Conservation (phyloP, 2,329 filamentous ascomycete genomes). For the Colletotrichum tropicicola region DNA sequence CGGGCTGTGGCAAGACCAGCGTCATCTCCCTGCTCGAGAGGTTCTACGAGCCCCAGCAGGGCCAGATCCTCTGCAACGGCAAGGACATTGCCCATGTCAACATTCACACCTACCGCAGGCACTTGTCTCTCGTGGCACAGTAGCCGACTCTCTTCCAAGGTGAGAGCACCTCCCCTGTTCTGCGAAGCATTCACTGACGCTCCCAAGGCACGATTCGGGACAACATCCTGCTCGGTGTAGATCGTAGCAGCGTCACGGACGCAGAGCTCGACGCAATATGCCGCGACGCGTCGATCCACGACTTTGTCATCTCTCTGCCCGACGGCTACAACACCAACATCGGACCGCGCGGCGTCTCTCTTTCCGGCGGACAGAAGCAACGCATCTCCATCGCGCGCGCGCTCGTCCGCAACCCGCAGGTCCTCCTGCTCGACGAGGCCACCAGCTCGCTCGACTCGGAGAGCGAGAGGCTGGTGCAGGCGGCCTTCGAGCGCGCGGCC, state of each 20-base stretch:
- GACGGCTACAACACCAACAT: constrained; percentile 58
- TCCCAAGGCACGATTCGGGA: constrained; percentile 59
- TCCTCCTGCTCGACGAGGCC: constrained; percentile 67
- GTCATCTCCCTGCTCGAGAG: constrained; percentile 62
- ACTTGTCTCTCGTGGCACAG: constrained; percentile 59
- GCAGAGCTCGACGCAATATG: constrained; percentile 39
- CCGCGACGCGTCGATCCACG: constrained; percentile 61
- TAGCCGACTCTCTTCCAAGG: constrained; percentile 61
- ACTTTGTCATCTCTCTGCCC: constrained; percentile 60
- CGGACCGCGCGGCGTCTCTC: constrained; percentile 64
- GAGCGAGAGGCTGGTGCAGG: constrained; percentile 62
- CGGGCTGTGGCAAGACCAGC: constrained; percentile 60
- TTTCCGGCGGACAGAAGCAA: constrained; percentile 66
- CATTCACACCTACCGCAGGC: constrained; percentile 49
- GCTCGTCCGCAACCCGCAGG: constrained; percentile 56
- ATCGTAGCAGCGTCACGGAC: constrained; percentile 41
- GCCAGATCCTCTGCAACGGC: constrained; percentile 48
- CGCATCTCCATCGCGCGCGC: constrained; percentile 64
- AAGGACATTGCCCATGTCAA: constrained; percentile 45
- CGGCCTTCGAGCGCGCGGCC: constrained; percentile 38
- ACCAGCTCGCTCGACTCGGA: constrained; percentile 64
- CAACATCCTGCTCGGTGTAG: constrained; percentile 50
- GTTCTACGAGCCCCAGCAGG: constrained; percentile 60
- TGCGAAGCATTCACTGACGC: too few relatives aligned
- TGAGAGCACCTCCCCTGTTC: too few relatives aligned